A percentile compares a stretch with the other conserved stretches of the same genome.
Conservation (phyloP, 1,284 basidiomycete genomes). For the Rhodotorula glutinis region DNA sequence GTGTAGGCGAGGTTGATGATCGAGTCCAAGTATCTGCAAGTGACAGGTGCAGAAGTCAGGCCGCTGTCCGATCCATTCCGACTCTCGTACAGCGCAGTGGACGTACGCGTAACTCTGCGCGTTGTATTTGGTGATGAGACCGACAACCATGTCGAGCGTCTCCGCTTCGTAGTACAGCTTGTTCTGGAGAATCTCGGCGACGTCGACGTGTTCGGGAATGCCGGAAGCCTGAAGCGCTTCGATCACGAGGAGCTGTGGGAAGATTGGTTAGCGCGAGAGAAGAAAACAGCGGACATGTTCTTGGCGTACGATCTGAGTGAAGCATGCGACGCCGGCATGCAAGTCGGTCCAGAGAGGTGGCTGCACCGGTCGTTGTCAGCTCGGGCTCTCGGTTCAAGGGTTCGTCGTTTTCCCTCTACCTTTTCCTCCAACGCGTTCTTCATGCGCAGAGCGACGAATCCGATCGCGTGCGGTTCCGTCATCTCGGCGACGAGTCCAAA, state of each 20-base stretch:
- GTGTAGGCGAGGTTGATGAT: conserved; percentile 77
- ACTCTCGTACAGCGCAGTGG: no score
- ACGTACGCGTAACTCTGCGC: conserved; percentile 58
- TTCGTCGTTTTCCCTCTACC: conserved; percentile 53
- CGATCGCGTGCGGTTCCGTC: conserved; percentile 76
- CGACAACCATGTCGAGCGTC: conserved; percentile 77
- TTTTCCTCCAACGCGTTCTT: conserved; percentile 81
- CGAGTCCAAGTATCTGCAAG: conserved; percentile 69
- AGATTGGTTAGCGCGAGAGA: neutral
- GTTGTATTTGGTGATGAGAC: conserved; percentile 70
- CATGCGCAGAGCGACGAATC: conserved; percentile 86
- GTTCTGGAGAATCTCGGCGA: conserved; percentile 73
- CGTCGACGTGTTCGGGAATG: conserved; percentile 65
- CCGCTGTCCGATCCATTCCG: neutral
- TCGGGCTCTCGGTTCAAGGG: no score
- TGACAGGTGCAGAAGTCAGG: no score
- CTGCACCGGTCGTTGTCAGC: conserved; percentile 49
- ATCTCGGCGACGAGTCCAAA: conserved; percentile 79
- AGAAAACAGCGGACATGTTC: neutral
- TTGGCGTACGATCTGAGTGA: conserved; percentile 67
- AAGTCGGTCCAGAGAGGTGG: conserved; percentile 89
- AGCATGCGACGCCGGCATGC: conserved; percentile 87
- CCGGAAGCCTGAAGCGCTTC: conserved; percentile 58
- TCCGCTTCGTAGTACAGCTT: conserved; percentile 91
- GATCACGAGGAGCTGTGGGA: conserved; percentile 65